phyloP scores from a whole-genome alignment of 352 stramenopile species.

The Phytophthora palmivora region DNA sequence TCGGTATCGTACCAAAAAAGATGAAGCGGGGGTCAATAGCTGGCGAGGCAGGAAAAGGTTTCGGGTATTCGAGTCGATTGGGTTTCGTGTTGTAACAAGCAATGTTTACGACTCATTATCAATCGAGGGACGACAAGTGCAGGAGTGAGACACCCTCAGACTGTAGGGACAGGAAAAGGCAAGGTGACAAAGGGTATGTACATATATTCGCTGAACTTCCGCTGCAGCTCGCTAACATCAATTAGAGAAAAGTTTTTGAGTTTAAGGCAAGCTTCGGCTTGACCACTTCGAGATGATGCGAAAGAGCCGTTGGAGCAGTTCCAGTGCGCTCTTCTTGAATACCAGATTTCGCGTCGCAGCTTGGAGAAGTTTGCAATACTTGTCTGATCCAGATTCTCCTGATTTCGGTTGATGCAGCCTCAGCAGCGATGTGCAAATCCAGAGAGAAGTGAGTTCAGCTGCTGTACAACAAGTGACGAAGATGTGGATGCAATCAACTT shows the following conservation, averaged over 20 bases:
- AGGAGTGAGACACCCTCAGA: conserved; percentile 22
- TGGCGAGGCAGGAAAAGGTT: conserved; percentile 18
- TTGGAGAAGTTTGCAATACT: conserved; percentile 16
- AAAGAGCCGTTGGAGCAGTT: conserved; percentile 72
- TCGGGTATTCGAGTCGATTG: conserved; percentile 24
- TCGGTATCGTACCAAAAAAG: conserved; percentile 15
- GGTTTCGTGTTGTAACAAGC: conserved; percentile 20
- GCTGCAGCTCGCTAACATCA: conserved; percentile 29
- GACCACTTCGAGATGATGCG: conserved; percentile 41
- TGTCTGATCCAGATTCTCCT: conserved; percentile 24
- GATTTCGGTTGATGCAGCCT: background rate
- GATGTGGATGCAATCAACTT: conserved; percentile 29
- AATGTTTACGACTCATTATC: conserved; percentile 10
- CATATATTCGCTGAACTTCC: conserved; percentile 44
- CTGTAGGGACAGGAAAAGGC: conserved; percentile 34
- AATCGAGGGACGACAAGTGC: conserved; percentile 27
- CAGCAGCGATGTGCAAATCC: conserved; percentile 1
- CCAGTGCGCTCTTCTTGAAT: conserved; percentile 63
- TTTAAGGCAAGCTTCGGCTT: conserved; percentile 22
- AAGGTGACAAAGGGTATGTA: conserved; percentile 42
- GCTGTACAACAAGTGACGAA: conserved; percentile 28
- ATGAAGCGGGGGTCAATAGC: conserved; percentile 31
- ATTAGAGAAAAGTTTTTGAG: conserved; percentile 36
- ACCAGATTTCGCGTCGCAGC: conserved; percentile 35
- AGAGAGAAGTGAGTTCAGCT: conserved; percentile 15